These are phyloP conservation scores for Oropetium thomaeum DNA, from an alignment of 176 grass and related monocot genomes.

Conservation along the genomic window DNA sequence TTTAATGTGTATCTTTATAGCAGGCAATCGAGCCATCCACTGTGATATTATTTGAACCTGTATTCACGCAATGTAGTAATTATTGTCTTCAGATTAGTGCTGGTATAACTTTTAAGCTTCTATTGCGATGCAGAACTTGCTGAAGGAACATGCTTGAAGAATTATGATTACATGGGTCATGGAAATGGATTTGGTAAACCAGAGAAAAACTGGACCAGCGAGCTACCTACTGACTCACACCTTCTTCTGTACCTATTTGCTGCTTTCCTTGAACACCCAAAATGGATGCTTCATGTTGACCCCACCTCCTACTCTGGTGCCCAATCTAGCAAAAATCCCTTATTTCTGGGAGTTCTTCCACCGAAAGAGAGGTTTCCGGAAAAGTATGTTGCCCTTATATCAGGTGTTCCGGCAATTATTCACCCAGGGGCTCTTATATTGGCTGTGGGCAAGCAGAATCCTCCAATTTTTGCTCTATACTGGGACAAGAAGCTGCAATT, in stretches of 20 bases:
- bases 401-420: slow-evolving; percentile 71
- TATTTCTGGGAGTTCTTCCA: slow-evolving; percentile 94
- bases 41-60: not conserved
- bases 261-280: slow-evolving; percentile 94
- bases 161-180: slow-evolving; percentile 77
- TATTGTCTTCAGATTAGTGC: not conserved
- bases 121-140: slow-evolving; percentile 60
- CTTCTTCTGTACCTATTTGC: slow-evolving; percentile 87
- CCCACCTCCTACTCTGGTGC: slow-evolving; percentile 87
- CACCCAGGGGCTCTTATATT: slow-evolving; percentile 91
- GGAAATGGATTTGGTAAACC: slow-evolving; percentile 65
- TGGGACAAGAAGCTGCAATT: slow-evolving; percentile 98
- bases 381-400: slow-evolving; percentile 93
- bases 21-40: not conserved
- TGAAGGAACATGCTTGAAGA: slow-evolving; percentile 95
- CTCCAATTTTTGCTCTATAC: slow-evolving; percentile 78
- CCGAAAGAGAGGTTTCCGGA: slow-evolving; percentile 94
- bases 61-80: not conserved
- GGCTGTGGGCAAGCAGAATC: slow-evolving; percentile 78
- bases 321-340: slow-evolving; percentile 91
- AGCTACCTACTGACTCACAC: slow-evolving; percentile 90
- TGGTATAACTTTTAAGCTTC: slow-evolving; percentile 12
- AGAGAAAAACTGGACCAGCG: slow-evolving; percentile 74
- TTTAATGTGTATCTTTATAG: not conserved
- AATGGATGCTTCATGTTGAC: slow-evolving; percentile 98